These are phyloP conservation scores for Glycine latifolia DNA, from an alignment of 306 rosid species.

Conservation along the genomic window DNA sequence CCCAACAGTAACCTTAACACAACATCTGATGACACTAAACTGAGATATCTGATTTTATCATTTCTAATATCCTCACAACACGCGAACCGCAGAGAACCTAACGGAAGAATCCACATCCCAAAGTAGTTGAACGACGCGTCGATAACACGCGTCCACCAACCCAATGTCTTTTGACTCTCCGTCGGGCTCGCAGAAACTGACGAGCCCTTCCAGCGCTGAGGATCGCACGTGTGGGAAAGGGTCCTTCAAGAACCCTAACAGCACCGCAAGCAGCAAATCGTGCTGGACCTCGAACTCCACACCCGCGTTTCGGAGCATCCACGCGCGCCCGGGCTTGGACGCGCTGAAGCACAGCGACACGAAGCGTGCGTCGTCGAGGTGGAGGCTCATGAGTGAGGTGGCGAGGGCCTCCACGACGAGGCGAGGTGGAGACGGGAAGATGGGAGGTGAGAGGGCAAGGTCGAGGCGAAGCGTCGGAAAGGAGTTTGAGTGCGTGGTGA, in stretches of 20 bases:
- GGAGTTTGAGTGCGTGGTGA: conserved; percentile 64
- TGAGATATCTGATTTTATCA: conserved; percentile 2
- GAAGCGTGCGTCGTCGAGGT: conserved; percentile 65
- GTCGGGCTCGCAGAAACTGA: conserved; percentile 51
- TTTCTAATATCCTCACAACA: conserved; percentile 21
- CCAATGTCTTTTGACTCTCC: conserved; percentile 53
- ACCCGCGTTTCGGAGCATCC: conserved; percentile 79
- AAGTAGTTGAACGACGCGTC: conserved; percentile 72
- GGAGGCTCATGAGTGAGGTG: neutral
- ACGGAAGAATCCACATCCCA: conserved; percentile 70
- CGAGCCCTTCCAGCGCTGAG: conserved; percentile 76
- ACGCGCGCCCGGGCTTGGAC: conserved; percentile 53
- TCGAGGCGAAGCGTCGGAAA: conserved; percentile 56
- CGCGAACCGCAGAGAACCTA: conserved; percentile 65
- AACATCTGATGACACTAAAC: conserved; percentile 8
- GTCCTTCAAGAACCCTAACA: conserved; percentile 82
- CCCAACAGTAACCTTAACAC: too few species aligned
- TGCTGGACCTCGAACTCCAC: conserved; percentile 51
- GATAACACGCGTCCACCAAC: conserved; percentile 71
- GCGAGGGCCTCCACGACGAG: conserved; percentile 52
- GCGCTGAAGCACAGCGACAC: conserved; percentile 72
- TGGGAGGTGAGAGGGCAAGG: conserved; percentile 50
- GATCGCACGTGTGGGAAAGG: conserved; percentile 78
- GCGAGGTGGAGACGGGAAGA: conserved; percentile 46
- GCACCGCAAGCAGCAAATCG: conserved; percentile 56